Evolutionary conservation across 1,139 yeast genomes (phyloP).

Genomic region (Blastobotrys apis): DNA sequence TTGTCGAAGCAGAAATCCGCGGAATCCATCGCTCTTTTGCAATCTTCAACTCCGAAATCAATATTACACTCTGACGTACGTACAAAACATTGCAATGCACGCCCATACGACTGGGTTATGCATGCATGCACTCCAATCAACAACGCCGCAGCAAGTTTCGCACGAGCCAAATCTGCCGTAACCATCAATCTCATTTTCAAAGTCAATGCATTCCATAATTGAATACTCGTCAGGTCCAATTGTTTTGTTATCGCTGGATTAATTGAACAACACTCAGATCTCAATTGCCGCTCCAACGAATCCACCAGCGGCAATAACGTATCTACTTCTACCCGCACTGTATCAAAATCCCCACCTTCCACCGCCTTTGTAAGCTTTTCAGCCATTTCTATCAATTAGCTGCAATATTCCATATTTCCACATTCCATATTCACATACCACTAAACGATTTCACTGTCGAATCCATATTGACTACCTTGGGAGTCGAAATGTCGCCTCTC

Average conservation of each 20-base stretch:
- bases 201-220: constrained; percentile 5
- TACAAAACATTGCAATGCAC: constrained; percentile 2
- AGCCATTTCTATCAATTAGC: too few species aligned
- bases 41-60: constrained; percentile 1
- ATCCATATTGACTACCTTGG: too few species aligned
- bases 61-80: background rate
- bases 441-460: too few species aligned
- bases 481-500: too few species aligned
- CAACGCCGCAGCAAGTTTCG: constrained; percentile 4
- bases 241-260: background rate
- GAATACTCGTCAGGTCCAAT: background rate
- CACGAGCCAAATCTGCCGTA: background rate
- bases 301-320: background rate
- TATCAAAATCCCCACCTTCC: too few species aligned
- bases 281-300: constrained; percentile 1
- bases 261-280: background rate
- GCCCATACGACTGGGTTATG: background rate
- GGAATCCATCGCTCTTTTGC: constrained; percentile 1
- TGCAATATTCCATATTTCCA: too few species aligned
- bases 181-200: background rate
- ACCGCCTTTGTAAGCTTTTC: too few species aligned
- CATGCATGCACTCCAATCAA: background rate
- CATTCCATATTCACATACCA: too few species aligned
- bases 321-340: background rate
- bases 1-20: background rate